These are phyloP conservation scores for Colletotrichum brevisporum DNA, from an alignment of 2,329 filamentous ascomycete genomes.

Conservation along the genomic window DNA sequence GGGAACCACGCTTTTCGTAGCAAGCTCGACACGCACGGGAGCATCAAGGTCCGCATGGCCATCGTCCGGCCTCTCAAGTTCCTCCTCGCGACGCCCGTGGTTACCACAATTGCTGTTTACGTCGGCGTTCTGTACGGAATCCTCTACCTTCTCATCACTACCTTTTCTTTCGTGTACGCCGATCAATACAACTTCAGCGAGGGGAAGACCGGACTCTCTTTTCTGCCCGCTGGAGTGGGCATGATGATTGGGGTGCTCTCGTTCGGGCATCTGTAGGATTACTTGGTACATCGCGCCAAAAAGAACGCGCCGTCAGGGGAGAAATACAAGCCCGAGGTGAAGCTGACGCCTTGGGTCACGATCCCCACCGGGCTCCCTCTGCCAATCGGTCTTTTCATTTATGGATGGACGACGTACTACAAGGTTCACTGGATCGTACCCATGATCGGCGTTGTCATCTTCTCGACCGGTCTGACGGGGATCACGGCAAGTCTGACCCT, in stretches of 20 bases:
- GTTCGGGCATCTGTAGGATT: conserved; percentile 50
- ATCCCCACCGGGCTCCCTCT: conserved; percentile 59
- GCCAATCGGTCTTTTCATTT: conserved; percentile 44
- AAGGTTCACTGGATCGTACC: conserved; percentile 71
- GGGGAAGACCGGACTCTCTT: conserved; percentile 36
- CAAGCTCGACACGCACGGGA: conserved; percentile 61
- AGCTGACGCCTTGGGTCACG: conserved; percentile 6
- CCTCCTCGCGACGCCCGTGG: conserved; percentile 54
- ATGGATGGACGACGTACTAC: conserved; percentile 57
- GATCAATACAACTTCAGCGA: conserved; percentile 60
- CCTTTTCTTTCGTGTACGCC: conserved; percentile 64
- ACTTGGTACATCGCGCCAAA: conserved; percentile 47
- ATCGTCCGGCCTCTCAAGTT: conserved; percentile 64
- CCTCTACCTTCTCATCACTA: conserved; percentile 66
- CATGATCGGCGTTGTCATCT: conserved; percentile 60
- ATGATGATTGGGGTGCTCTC: not conserved
- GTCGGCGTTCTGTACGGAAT: conserved; percentile 65
- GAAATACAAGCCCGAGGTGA: not conserved
- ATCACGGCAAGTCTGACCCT: conserved; percentile 48
- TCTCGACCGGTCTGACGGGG: conserved; percentile 53
- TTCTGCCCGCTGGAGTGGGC: not conserved
- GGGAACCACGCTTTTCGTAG: conserved; percentile 68
- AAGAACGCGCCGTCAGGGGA: not conserved
- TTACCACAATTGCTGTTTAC: conserved; percentile 60
- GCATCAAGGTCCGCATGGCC: conserved; percentile 57